phyloP scores from a whole-genome alignment of 768 basidiomycete genomes.

The Melanogaster broomeanus region DNA sequence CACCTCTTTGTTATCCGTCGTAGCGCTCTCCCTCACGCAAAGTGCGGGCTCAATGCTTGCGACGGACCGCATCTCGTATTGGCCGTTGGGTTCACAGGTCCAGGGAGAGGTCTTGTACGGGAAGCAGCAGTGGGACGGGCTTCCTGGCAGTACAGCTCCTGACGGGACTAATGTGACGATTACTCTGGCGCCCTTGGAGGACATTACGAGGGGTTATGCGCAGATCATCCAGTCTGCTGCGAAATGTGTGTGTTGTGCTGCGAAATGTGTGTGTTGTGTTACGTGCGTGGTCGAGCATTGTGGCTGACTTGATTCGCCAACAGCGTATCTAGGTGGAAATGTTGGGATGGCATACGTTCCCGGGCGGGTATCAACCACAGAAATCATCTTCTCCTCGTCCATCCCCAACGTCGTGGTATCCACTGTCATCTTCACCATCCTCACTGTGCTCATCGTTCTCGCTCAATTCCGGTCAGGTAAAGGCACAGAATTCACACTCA shows the following conservation, averaged over 20 bases:
- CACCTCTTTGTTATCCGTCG: conserved; percentile 22
- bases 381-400: too few relatives aligned
- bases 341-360: too few relatives aligned
- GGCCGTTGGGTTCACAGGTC: conserved; percentile 15
- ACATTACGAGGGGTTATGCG: conserved; percentile 20
- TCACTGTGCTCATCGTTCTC: too few relatives aligned
- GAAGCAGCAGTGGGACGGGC: conserved; percentile 6
- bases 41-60: conserved; percentile 2
- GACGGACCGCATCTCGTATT: neutral
- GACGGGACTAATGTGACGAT: neutral
- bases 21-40: conserved; percentile 7
- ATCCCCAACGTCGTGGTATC: too few relatives aligned
- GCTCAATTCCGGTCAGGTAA: too few relatives aligned
- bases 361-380: too few relatives aligned
- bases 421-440: too few relatives aligned
- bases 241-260: conserved; percentile 23
- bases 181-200: conserved; percentile 4
- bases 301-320: too few relatives aligned
- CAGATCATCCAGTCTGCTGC: conserved; percentile 19
- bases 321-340: too few relatives aligned
- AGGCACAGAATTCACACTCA: too few relatives aligned
- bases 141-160: conserved; percentile 1
- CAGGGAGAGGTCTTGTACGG: conserved; percentile 24
- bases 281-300: too few relatives aligned
- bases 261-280: too few relatives aligned